Evolutionary conservation across 257 asterid species (phyloP), one percentile per base, ranked within the genome.

Genomic region (Parsonsia alboflavescens): DNA sequence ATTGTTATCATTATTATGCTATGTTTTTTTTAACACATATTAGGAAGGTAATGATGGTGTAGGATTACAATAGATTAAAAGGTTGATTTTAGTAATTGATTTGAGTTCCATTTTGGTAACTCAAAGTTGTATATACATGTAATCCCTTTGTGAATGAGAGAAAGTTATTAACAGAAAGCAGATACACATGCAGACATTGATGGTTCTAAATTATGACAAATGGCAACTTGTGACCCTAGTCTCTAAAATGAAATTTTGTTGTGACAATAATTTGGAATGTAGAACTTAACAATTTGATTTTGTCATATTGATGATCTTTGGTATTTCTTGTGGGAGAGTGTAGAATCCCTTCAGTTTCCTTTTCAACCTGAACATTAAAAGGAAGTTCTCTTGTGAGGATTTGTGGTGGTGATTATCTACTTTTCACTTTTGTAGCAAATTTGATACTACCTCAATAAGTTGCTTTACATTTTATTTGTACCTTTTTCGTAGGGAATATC

Each of bases 401-500:
- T 41, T 6, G 12, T 11, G 26, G 48, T 36, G 17, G 33, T n/a
- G n/a, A n/a, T 63, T 63, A 21, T 54, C 48, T 64, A 17, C 48
- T 39, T 65, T 36, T 39, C 50, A 39, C 70, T 65, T 17, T 65
- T 39, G 28, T 50, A n/a, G 41, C 17, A 11, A 19, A 19, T 19
- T 5, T 6, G 11, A 39, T 19, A 65, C 50, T 65, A 63, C 41
- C 42, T 22, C 15, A 12, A 16, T 36, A 39, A 22, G 30, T 54
- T 65, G 53, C 52, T 59, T 45, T 44, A 26, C 41, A 59, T 44
- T 54, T n/a, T 72, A 22, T 72, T 22, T 58, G 72, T 48, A 28
- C 58, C 57, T 19, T 77, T n/a, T 56, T 36, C 80, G 75, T 71
- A 92, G 99, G 97, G 98, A 62, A 80, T 92, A 79, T 62, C 91